phyloP scores from a whole-genome alignment of 2,329 filamentous ascomycete species.

The Ampelomyces quisqualis region DNA sequence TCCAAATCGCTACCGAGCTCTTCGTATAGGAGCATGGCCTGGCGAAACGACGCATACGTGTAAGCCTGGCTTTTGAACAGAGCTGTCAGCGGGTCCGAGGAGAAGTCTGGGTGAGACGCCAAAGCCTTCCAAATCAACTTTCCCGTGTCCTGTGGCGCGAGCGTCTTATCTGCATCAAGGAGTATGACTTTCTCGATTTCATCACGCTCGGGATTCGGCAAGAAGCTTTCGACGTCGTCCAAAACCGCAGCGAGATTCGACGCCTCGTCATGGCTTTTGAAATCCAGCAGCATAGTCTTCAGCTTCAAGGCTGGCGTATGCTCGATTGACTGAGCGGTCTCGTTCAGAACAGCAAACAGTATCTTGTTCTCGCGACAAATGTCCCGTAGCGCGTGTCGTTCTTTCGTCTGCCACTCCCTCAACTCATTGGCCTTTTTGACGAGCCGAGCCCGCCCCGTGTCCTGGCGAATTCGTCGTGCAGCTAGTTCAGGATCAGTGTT shows the following conservation, averaged over 20 bases:
- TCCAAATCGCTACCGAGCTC: conserved; percentile 50
- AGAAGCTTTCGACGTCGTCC: not conserved
- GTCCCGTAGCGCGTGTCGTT: not conserved
- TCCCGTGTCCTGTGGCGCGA: conserved; percentile 55
- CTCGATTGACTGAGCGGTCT: not conserved
- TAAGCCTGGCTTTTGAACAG: conserved; percentile 55
- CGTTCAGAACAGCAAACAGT: not conserved
- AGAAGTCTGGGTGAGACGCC: not conserved
- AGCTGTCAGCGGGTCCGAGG: conserved; percentile 37
- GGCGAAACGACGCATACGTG: conserved; percentile 57
- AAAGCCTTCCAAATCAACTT: conserved; percentile 52
- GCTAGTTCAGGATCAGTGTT: conserved; percentile 44
- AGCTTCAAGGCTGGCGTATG: conserved; percentile 30
- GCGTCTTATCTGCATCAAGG: conserved; percentile 60
- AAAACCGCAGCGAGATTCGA: not conserved
- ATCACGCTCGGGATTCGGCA: not conserved
- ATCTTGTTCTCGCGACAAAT: conserved; percentile 1
- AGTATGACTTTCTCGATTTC: conserved; percentile 52
- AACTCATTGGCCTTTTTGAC: not conserved
- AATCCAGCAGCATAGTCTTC: conserved; percentile 28
- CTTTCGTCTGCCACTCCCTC: conserved; percentile 3
- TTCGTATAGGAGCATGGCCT: conserved; percentile 57
- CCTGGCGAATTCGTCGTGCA: conserved; percentile 38
- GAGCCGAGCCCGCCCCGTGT: conserved; percentile 37
- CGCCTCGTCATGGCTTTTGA: conserved; percentile 42